Conservation (phyloP, 2,329 filamentous ascomycete genomes). For the Aspergillus aculeatinus region DNA sequence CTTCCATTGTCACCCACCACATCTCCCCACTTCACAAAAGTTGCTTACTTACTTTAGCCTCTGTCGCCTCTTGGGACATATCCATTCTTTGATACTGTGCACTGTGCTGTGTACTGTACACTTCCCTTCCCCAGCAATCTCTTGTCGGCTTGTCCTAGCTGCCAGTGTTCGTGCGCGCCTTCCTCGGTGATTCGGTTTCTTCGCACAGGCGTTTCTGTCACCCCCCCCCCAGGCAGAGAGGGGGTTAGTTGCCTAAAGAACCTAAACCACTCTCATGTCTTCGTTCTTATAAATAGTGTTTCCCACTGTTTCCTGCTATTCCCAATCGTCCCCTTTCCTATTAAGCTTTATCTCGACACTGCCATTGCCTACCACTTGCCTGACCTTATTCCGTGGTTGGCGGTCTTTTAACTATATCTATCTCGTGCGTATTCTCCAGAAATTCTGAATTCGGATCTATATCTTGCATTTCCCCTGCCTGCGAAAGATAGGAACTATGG, state of each 20-base stretch:
- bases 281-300: conserved; percentile 11
- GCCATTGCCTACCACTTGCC: not conserved
- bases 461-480: too few relatives aligned
- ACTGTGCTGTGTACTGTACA: not conserved
- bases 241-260: conserved; percentile 13
- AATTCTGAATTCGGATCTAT: too few relatives aligned
- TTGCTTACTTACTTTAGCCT: not conserved
- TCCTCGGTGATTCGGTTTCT: conserved; percentile 7
- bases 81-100: not conserved
- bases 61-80: conserved; percentile 2
- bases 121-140: not conserved
- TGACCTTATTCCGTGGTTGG: not conserved
- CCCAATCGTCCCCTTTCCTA: not conserved
- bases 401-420: not conserved
- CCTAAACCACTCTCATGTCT: conserved; percentile 5
- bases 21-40: not conserved
- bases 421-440: conserved; percentile 7
- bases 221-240: conserved; percentile 7
- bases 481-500: too few relatives aligned
- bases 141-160: not conserved
- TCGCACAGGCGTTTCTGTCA: not conserved
- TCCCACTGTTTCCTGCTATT: not conserved
- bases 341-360: not conserved
- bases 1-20: not conserved
- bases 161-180: conserved; percentile 6